Conservation (phyloP, 2,329 filamentous ascomycete species). For the Aspergillus fumigatus region DNA sequence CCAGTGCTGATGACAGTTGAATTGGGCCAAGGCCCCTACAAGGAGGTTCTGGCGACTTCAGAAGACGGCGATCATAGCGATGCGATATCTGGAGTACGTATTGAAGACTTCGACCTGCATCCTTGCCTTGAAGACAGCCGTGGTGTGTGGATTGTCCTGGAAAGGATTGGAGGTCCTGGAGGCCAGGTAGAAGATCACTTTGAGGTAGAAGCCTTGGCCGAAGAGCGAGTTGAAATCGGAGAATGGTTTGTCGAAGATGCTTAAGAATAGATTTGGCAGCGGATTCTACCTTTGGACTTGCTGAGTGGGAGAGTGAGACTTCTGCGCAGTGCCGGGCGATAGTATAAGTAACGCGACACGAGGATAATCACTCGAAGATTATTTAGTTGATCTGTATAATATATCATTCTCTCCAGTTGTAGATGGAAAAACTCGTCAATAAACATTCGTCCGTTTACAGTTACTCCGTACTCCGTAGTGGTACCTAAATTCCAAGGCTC, state of each 20-base stretch:
- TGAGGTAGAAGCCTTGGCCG: conserved; percentile 40
- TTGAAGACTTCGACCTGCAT: conserved; percentile 69
- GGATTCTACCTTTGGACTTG: not conserved
- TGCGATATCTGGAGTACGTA: conserved; percentile 60
- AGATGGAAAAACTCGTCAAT: not conserved
- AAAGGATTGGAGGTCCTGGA: conserved; percentile 63
- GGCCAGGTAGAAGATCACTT: conserved; percentile 46
- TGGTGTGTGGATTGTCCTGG: conserved; percentile 75
- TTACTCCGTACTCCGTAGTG: not conserved
- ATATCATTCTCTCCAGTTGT: not conserved
- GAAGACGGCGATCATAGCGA: conserved; percentile 74
- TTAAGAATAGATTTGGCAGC: conserved; percentile 9
- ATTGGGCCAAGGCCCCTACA: conserved; percentile 65
- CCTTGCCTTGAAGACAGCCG: conserved; percentile 54
- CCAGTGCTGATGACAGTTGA: conserved; percentile 69
- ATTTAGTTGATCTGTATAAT: not conserved
- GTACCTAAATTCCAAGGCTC: not conserved
- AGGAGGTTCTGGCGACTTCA: conserved; percentile 60
- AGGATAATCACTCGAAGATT: not conserved
- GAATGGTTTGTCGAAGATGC: conserved; percentile 37
- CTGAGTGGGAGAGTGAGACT: not conserved
- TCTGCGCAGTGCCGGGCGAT: not conserved
- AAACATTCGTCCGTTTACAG: not conserved
- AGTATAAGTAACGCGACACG: not conserved
- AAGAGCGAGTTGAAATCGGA: conserved; percentile 41